A percentile compares a stretch with the other conserved stretches of the same genome.
These are phyloP conservation scores for Coemansia sp. DNA, from an alignment of 192 early-diverging fungal species.

Conservation along the genomic window DNA sequence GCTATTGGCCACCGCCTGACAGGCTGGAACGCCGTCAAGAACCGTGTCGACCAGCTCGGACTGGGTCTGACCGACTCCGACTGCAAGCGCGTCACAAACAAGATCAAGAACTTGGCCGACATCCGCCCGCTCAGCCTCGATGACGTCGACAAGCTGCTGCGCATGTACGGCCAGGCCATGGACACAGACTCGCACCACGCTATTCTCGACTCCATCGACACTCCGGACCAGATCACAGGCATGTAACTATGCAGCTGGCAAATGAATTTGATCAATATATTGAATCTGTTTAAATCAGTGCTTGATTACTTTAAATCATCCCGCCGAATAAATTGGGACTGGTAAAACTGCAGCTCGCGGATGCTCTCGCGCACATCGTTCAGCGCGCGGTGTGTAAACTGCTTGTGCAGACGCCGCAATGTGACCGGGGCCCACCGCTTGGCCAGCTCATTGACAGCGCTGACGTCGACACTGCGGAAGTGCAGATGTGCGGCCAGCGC, in stretches of 20 bases:
- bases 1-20: constrained; percentile 96
- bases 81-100: constrained; percentile 86
- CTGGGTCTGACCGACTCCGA: constrained; percentile 82
- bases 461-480: constrained; percentile 82
- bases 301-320: too few species aligned
- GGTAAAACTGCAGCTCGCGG: constrained; percentile 77
- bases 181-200: constrained; percentile 55
- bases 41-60: constrained; percentile 90
- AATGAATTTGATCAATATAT: background rate
- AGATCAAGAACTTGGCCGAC: constrained; percentile 96
- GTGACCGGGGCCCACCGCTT: constrained; percentile 69
- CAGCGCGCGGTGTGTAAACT: constrained; percentile 65
- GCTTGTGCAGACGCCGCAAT: constrained; percentile 48
- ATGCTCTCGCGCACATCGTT: constrained; percentile 90
- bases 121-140: constrained; percentile 89
- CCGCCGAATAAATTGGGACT: background rate
- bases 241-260: constrained; percentile 12
- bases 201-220: constrained; percentile 54
- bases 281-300: background rate
- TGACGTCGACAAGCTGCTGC: constrained; percentile 77
- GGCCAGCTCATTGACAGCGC: constrained; percentile 80
- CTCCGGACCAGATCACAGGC: constrained; percentile 56
- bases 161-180: constrained; percentile 59
- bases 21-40: constrained; percentile 99
- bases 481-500: constrained; percentile 68